Percentiles rank a stretch among this genome's conserved stretches.
These are phyloP conservation scores for Nemania sp. DNA, from an alignment of 2,329 filamentous ascomycete species.

Conservation along the genomic window DNA sequence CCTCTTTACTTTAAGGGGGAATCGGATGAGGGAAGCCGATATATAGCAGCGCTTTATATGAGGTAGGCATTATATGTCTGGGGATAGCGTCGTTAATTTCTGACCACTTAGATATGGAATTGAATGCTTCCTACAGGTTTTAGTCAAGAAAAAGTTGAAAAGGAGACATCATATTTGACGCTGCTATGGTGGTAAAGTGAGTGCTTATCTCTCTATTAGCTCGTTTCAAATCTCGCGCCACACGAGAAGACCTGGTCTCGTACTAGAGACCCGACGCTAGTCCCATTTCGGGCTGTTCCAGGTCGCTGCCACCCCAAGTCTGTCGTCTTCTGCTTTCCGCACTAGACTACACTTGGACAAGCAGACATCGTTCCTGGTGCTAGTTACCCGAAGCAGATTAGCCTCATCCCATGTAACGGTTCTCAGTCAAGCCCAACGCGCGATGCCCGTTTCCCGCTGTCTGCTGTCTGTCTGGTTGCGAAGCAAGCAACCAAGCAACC, in stretches of 20 bases:
- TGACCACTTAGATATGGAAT: neutral
- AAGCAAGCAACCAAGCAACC: constrained; percentile 1
- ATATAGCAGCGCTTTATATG: neutral
- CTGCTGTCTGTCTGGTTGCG: constrained; percentile 9
- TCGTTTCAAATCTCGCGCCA: constrained; percentile 32
- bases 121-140: neutral
- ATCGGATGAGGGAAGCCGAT: neutral
- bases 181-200: constrained; percentile 5
- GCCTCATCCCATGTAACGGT: constrained; percentile 23
- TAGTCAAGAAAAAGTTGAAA: neutral
- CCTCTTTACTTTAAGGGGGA: neutral
- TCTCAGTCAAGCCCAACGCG: constrained; percentile 25
- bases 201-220: constrained; percentile 24
- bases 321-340: neutral
- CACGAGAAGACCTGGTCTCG: constrained; percentile 6
- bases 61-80: neutral
- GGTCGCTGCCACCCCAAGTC: constrained; percentile 9
- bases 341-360: constrained; percentile 23
- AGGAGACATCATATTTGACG: neutral
- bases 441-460: constrained; percentile 25
- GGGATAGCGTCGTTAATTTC: neutral
- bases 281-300: constrained; percentile 14
- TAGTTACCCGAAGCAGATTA: neutral
- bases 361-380: neutral
- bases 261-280: constrained; percentile 13